A percentile compares a stretch with the other conserved stretches of the same genome.
phyloP scores from a whole-genome alignment of 225 moss, liverwort and hornwort genomes.

The Physcomitrellopsis africana region DNA sequence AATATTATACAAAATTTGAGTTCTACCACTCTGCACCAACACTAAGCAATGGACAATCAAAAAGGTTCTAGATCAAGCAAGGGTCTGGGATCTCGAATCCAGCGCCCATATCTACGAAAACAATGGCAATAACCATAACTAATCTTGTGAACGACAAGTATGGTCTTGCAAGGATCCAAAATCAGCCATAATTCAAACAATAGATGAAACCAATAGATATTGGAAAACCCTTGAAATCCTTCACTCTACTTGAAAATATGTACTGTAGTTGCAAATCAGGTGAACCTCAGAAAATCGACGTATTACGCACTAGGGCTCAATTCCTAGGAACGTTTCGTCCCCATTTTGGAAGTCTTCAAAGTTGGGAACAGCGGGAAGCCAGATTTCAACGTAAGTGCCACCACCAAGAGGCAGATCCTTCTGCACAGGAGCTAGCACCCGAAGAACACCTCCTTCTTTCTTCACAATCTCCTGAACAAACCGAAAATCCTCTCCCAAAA shows the following conservation, averaged over 20 bases:
- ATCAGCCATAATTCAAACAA: too few relatives aligned
- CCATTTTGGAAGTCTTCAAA: conserved; percentile 19
- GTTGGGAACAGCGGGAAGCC: conserved; percentile 63
- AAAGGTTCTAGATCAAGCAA: too few relatives aligned
- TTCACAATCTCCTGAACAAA: conserved; percentile 71
- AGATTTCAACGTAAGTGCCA: conserved; percentile 76
- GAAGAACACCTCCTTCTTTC: conserved; percentile 72
- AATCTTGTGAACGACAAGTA: too few relatives aligned
- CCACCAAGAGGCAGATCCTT: conserved; percentile 53
- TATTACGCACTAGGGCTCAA: not conserved
- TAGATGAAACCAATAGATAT: too few relatives aligned
- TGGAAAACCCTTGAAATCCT: too few relatives aligned
- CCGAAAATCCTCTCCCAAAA: conserved; percentile 39
- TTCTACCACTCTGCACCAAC: too few relatives aligned
- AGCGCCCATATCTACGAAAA: too few relatives aligned
- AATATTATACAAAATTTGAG: too few relatives aligned
- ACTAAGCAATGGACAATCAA: too few relatives aligned
- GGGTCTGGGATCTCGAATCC: too few relatives aligned
- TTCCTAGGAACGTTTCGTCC: not conserved
- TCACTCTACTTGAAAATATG: not conserved
- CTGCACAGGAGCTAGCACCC: conserved; percentile 66
- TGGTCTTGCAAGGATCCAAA: too few relatives aligned
- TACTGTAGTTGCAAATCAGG: not conserved
- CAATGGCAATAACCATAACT: too few relatives aligned
- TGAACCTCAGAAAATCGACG: conserved; percentile 29